Conservation (phyloP, 1,284 basidiomycete genomes). For the Rhizopogon hawkerae region DNA sequence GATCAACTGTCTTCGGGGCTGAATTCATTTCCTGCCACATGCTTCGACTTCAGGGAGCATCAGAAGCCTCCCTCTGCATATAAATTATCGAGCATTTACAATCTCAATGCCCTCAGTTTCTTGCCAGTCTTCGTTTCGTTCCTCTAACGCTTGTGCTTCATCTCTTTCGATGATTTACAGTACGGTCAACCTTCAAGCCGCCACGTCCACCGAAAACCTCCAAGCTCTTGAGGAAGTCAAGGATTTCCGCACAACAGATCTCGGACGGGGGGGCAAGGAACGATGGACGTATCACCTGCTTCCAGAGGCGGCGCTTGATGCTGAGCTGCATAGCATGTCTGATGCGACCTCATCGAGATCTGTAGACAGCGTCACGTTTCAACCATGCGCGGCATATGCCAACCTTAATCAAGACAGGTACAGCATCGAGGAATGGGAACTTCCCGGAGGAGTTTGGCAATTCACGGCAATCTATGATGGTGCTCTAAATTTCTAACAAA, state of each 20-base stretch:
- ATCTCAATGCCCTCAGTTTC: neutral
- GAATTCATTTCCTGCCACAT: constrained; percentile 11
- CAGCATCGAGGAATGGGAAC: constrained; percentile 43
- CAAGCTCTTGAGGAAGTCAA: constrained; percentile 45
- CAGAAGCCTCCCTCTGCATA: constrained; percentile 3
- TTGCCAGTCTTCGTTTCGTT: neutral
- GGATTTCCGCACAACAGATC: constrained; percentile 47
- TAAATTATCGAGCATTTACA: constrained; percentile 1
- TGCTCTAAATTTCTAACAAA: constrained; percentile 18
- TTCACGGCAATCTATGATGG: constrained; percentile 59
- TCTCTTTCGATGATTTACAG: constrained; percentile 25
- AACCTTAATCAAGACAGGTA: constrained; percentile 48
- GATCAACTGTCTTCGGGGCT: constrained; percentile 7
- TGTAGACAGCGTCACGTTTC: constrained; percentile 48
- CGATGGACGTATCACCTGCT: constrained; percentile 52
- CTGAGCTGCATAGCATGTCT: constrained; percentile 36
- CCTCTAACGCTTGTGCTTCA: neutral
- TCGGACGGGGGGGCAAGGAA: constrained; percentile 43
- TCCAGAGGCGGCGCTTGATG: constrained; percentile 36
- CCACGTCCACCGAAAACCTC: constrained; percentile 40
- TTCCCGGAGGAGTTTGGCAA: constrained; percentile 47
- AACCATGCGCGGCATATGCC: constrained; percentile 47
- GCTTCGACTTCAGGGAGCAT: constrained; percentile 12
- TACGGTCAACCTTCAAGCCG: constrained; percentile 34
- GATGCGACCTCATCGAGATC: constrained; percentile 29